phyloP scores from a whole-genome alignment of 345 rosid species.

The Melaleuca alternifolia region DNA sequence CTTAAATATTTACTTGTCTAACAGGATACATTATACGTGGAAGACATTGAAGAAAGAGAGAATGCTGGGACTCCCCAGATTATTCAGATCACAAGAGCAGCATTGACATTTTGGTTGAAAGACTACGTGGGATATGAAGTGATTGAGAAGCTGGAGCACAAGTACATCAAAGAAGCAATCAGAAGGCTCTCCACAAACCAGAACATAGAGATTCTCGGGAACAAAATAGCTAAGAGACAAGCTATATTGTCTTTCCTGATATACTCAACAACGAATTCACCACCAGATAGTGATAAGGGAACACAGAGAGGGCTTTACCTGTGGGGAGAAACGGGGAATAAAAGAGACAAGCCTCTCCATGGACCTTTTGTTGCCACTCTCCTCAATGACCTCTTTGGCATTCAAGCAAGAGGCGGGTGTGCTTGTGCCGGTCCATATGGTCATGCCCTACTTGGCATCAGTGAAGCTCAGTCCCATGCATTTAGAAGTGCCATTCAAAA shows the following conservation, averaged over 20 bases:
- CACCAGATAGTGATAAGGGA: not conserved
- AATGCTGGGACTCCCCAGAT: constrained; percentile 56
- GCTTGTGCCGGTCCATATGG: constrained; percentile 75
- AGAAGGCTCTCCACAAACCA: constrained; percentile 27
- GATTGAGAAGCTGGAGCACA: constrained; percentile 22
- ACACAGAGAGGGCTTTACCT: constrained; percentile 1
- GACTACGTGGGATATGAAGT: constrained; percentile 26
- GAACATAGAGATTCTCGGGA: constrained; percentile 37
- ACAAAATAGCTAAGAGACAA: constrained; percentile 17
- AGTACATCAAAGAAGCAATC: constrained; percentile 24
- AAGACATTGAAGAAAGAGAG: constrained; percentile 46
- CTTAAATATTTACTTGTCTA: not conserved
- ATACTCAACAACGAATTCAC: constrained; percentile 17
- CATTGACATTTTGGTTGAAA: constrained; percentile 50
- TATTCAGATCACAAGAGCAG: constrained; percentile 39
- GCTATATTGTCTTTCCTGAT: constrained; percentile 47
- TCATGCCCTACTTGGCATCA: constrained; percentile 28
- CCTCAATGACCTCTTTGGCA: constrained; percentile 55
- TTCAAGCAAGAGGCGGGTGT: constrained; percentile 56
- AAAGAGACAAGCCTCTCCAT: constrained; percentile 40
- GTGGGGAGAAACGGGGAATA: constrained; percentile 32
- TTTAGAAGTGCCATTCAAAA: constrained; percentile 27
- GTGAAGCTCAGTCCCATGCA: constrained; percentile 11
- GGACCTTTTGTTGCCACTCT: constrained; percentile 43
- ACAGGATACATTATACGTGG: constrained; percentile 42